Conservation (phyloP, 1,284 basidiomycete species). For the Ganoderma lucidum region DNA sequence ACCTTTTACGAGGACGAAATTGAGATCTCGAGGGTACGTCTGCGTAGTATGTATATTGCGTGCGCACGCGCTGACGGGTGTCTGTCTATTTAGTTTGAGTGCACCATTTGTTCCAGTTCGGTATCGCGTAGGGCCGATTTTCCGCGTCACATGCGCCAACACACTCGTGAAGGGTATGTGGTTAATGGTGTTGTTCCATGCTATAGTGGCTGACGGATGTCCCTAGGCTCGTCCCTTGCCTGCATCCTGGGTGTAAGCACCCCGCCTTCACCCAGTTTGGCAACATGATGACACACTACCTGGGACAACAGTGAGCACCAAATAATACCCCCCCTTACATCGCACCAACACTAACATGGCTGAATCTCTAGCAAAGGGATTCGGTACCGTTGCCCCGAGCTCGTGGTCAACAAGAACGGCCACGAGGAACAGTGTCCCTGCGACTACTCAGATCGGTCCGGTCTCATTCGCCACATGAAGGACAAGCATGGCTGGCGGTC, state of each 20-base stretch:
- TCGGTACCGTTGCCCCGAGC: not conserved
- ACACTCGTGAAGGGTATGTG: not conserved
- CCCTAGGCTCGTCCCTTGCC: not conserved
- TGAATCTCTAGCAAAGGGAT: not conserved
- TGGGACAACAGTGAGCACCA: not conserved
- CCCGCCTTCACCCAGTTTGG: not conserved
- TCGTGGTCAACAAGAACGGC: not conserved
- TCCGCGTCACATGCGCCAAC: not conserved
- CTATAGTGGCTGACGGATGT: not conserved
- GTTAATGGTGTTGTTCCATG: not conserved
- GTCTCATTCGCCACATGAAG: slow-evolving; percentile 1
- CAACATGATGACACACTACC: not conserved
- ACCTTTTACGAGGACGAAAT: not conserved
- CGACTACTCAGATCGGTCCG: not conserved
- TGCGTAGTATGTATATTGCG: not conserved
- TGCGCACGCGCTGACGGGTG: not conserved
- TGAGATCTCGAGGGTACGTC: not conserved
- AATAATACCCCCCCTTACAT: no score
- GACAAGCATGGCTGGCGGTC: not conserved
- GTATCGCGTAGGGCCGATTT: not conserved
- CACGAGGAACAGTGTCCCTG: not conserved
- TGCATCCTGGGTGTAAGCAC: not conserved
- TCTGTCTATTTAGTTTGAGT: not conserved
- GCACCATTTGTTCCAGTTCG: not conserved
- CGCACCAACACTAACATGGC: not conserved